phyloP scores from a whole-genome alignment of 208 protist species.

The Wallacemonas collosoma region DNA sequence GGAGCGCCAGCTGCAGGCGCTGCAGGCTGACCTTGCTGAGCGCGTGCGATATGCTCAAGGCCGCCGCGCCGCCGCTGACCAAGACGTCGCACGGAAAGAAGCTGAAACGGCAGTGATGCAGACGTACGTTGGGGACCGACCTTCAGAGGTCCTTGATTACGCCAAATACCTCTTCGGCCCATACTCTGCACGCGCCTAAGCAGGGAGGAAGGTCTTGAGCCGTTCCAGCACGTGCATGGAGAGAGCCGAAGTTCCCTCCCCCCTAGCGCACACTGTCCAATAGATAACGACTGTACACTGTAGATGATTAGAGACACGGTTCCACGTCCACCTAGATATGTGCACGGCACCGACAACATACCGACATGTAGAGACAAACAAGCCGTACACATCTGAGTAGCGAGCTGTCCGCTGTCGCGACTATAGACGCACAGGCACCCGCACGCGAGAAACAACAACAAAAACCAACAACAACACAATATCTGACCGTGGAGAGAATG shows the following conservation, averaged over 20 bases:
- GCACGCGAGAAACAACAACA: neutral
- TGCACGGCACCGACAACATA: too few species aligned
- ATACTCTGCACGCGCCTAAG: neutral
- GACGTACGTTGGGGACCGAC: conserved; percentile 8
- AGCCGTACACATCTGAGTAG: too few species aligned
- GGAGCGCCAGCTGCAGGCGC: conserved; percentile 10
- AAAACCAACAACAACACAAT: neutral
- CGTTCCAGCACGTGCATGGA: neutral
- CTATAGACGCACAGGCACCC: neutral
- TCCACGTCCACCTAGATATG: too few species aligned
- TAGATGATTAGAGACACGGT: too few species aligned
- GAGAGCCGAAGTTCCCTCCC: too few species aligned
- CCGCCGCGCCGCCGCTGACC: neutral
- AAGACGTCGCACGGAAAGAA: neutral
- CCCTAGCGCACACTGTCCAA: too few species aligned
- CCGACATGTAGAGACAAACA: too few species aligned
- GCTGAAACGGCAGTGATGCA: conserved; percentile 11
- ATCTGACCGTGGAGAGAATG: neutral
- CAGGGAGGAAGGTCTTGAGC: too few species aligned
- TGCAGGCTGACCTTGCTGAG: neutral
- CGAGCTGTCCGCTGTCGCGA: too few species aligned
- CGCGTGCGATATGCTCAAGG: conserved; percentile 4
- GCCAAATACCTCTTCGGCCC: conserved; percentile 15
- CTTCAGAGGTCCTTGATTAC: conserved; percentile 10
- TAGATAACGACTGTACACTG: too few species aligned